Evolutionary conservation across 2,329 filamentous ascomycete species (phyloP).

Genomic region (Calonectria hongkongensis): DNA sequence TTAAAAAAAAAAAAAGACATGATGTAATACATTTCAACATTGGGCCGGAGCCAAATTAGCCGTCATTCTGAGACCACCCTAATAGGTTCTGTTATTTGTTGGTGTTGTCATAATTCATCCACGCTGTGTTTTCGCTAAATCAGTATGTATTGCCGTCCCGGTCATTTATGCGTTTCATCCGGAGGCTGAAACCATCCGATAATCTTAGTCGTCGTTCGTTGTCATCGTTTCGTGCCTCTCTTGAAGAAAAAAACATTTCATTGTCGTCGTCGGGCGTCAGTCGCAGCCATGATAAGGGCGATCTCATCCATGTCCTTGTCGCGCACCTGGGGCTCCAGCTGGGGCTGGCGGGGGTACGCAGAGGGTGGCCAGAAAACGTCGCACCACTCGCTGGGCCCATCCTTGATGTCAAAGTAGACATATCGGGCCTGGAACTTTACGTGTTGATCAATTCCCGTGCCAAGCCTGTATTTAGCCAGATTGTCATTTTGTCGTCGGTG

Average conservation of each 20-base stretch:
- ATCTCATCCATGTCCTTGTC: slow-evolving; percentile 6
- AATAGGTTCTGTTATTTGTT: neutral
- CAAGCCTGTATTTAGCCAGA: slow-evolving; percentile 11
- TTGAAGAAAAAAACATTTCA: neutral
- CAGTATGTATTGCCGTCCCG: slow-evolving; percentile 6
- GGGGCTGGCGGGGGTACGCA: slow-evolving; percentile 18
- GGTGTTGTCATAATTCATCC: slow-evolving; percentile 27
- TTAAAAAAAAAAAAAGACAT: neutral
- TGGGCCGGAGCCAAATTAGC: neutral
- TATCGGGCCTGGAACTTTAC: slow-evolving; percentile 24
- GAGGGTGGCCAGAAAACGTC: slow-evolving; percentile 23
- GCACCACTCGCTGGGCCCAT: slow-evolving; percentile 26
- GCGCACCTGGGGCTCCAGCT: slow-evolving; percentile 11
- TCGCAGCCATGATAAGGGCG: neutral
- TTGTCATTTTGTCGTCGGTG: neutral
- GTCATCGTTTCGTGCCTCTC: slow-evolving; percentile 1
- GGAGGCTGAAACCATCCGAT: slow-evolving; percentile 25
- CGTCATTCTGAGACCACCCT: slow-evolving; percentile 3
- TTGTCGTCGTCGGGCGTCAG: neutral
- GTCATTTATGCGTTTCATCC: slow-evolving; percentile 17
- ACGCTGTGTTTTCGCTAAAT: slow-evolving; percentile 22
- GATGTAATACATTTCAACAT: slow-evolving; percentile 3
- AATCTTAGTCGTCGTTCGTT: slow-evolving; percentile 6
- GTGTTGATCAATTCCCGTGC: slow-evolving; percentile 21
- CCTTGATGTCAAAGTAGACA: slow-evolving; percentile 32